Evolutionary conservation across 768 basidiomycete genomes (phyloP), one percentile per base, ranked within the genome.

Genomic region (Podaxis sp.): DNA sequence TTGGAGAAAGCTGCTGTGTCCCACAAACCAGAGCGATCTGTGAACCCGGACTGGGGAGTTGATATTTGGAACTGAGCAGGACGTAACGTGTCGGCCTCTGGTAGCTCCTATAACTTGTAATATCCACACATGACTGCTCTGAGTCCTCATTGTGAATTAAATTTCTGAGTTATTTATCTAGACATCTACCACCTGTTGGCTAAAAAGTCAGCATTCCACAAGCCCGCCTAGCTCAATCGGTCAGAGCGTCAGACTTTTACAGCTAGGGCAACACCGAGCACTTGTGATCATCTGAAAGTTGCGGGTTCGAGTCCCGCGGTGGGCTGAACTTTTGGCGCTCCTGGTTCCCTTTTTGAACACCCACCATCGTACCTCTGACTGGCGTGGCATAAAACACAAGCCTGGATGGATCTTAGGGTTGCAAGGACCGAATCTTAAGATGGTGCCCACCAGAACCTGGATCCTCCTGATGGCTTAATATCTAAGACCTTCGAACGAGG

Each of bases 21-120:
- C 3, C 87, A 89, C 67, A 69, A 77, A 28, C 86, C 86, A 0
- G 70, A 80, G 62, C 79, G 86, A 35, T 76, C 80, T 10, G 70
- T 81, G 16, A 82, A 89, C 65, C 88, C 87, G 1, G 84, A 84
- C 68, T 89, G 87, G 87, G 82, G 81, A 0, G 72, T 88, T 3
- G 88, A 90, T 65, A 80, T 91, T 50, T 90, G 59, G 59, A 47
- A 61, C 32, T 54, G 35, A 37, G 11, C 4, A 5, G 13, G 47
- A 23, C 0, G 4, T n/a, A 9, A 48, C 1, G 3, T 47, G 4
- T n/a, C 18, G 4, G 25, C 18, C 18, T 27, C 4, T 11, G 10
- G 21, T 38, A 37, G n/a, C n/a, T 18, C 42, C 42, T 6, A n/a
- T 7, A 44, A 16, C 18, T 44, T 1, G 14, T 40, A 40, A 40